Evolutionary conservation across 169 alveolate genomes (phyloP).

Genomic region (Plasmodium cynomolgi): DNA sequence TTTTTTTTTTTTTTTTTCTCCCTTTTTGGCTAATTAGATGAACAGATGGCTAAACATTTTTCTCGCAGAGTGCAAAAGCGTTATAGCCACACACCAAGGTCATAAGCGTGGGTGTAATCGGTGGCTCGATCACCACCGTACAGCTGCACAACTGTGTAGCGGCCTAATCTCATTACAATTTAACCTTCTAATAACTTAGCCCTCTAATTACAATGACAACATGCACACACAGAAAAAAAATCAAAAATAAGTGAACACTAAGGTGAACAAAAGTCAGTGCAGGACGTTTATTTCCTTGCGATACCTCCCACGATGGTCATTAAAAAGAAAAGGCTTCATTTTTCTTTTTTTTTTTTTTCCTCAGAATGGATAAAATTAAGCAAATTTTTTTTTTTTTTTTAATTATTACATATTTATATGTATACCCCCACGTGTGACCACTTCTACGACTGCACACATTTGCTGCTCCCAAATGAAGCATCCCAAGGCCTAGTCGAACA

Average conservation of each 20-base stretch:
- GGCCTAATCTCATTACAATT: neutral
- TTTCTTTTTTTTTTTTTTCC: neutral
- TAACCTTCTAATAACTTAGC: neutral
- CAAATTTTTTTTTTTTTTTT: too few relatives aligned
- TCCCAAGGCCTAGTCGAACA: too few relatives aligned
- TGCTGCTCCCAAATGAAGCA: too few relatives aligned
- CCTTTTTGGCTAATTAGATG: neutral
- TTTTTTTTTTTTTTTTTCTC: neutral
- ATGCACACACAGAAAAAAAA: neutral
- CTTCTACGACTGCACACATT: too few relatives aligned
- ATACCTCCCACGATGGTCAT: neutral
- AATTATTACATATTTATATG: too few relatives aligned
- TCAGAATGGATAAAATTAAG: too few relatives aligned
- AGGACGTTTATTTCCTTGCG: neutral
- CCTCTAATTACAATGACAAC: neutral
- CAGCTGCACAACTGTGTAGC: neutral
- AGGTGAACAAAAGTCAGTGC: neutral
- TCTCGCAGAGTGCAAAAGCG: neutral
- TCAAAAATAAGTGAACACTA: neutral
- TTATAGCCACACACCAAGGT: neutral
- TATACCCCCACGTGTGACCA: too few relatives aligned
- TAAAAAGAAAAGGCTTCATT: neutral
- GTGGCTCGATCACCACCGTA: neutral
- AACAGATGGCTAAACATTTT: neutral
- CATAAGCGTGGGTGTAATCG: neutral